Evolutionary conservation across 106 monocot species (phyloP), one percentile per base, ranked within the genome.

Genomic region (Dioscorea dumetorum): DNA sequence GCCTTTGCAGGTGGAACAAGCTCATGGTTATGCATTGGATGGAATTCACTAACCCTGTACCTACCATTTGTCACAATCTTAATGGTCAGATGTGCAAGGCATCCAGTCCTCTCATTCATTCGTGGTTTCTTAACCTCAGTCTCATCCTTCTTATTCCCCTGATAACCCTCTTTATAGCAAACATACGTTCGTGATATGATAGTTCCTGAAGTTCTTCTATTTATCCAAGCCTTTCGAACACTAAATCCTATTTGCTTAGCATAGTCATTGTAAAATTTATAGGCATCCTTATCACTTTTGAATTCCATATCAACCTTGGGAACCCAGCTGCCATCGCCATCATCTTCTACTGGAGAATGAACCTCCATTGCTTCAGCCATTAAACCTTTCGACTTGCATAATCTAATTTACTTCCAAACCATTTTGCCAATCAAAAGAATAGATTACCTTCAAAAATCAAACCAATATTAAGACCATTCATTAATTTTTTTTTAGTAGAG

Each of bases 1-100:
- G 58, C 22, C 22, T 62, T 63, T 0, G 33, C 4, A 0, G 59
- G 49, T 1, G 60, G 34, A 33, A 69, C 69, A 58, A 69, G 69
- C 22, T 69, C 69, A 69, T 69, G 69, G 22, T 69, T 69, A 21
- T 69, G 69, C 69, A 60, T 70, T 7, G 59, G 70, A n/a, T 59
- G 60, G 60, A 60, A 70, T 49, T 59, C 60, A 24, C 59, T 70
- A 16, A 59, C 35, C 8, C 70, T 12, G 24, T 60, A 60, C 2
- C 21, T 49, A 18, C 70, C 60, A 60, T 49, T 70, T 16, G 17
- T 22, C 12, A 24, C 49, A 49, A 60, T 59, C 22, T 60, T 70
- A 24, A 70, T 48, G 0, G 60, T 60, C 59, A 70, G 12, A 49
- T 70, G 60, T 22, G 70, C 41, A 49, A 60, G 70, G 60, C 59